Base-by-base conservation (phyloP, 139 green algal species). In the Tetradesmus obliquus region DNA sequence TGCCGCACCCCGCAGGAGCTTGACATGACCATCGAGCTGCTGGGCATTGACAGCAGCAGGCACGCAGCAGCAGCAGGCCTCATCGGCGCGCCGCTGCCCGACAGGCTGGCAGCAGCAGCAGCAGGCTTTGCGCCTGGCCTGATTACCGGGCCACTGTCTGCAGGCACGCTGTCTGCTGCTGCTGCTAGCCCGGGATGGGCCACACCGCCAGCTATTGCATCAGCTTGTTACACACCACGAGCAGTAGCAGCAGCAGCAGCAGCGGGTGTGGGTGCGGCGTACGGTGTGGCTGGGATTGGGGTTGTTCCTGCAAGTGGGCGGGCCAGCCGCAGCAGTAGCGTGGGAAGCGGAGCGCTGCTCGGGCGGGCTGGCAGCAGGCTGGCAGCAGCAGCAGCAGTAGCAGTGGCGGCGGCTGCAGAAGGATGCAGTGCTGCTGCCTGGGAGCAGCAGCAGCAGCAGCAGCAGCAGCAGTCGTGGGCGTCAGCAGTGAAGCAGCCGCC, bases 1-100 rank as follows among this genome's bases (percentile, higher is more conserved):
- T 9, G 9, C 22, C 53, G 74, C 53, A 54, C 17, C 72, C 51
- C 20, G 45, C 62, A 89, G 66, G 85, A 89, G 10, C 85, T 89
- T 15, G 85, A 89, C 45, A 82, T 89, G 85, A 89, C 85, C 7
- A 89, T 89, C 82, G 85, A 89, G 85, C 66, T 89, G 24, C 62
- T 89, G 17, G 85, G 85, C 66, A 89, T 89, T 62, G 85, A 82
- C 85, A 89, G 85, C 85, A 89, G 32, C 85, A 60, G 66, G 53
- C 66, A 82, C 66, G 45, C 85, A 62, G 62, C 85, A 60, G 85
- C 32, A n/a, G 45, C 45, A 55, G 71, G 85, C 32, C 32, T 45
- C 85, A 45, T 89, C 12, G 5, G 13, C 66, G 8, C 85, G 20
- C 17, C 32, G 24, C 55, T 89, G 4, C 9, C 85, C 66, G 85